Percentiles rank a stretch among this genome's conserved stretches.
Conservation (phyloP, 106 monocot species). For the Dioscorea zingiberensis region DNA sequence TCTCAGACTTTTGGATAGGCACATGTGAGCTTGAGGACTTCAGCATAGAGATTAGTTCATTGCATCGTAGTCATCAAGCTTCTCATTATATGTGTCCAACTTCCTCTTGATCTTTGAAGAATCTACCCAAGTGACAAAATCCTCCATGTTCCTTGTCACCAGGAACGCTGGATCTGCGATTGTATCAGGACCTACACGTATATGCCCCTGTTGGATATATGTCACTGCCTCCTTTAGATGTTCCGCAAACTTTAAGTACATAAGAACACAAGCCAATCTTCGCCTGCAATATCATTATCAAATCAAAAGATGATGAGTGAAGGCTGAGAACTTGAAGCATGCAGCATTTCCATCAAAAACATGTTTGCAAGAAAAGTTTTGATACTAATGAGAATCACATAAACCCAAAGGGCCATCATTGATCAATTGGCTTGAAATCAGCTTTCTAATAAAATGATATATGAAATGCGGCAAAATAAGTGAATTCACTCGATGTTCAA, state of each 20-base stretch:
- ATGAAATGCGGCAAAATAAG: too few relatives aligned
- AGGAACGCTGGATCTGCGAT: constrained; percentile 77
- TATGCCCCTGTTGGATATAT: constrained; percentile 85
- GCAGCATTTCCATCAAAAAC: too few relatives aligned
- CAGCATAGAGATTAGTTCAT: constrained; percentile 27
- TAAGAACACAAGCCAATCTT: constrained; percentile 50
- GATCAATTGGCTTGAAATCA: too few relatives aligned
- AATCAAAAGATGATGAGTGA: not conserved
- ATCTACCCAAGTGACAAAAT: constrained; percentile 91
- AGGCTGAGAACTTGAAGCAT: too few relatives aligned
- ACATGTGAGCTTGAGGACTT: not conserved
- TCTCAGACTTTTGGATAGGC: too few relatives aligned
- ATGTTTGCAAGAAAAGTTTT: too few relatives aligned
- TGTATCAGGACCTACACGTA: constrained; percentile 83
- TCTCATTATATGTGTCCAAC: constrained; percentile 69
- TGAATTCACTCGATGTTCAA: too few relatives aligned
- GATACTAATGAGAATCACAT: too few relatives aligned
- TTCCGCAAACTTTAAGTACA: constrained; percentile 64
- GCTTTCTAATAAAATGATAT: too few relatives aligned
- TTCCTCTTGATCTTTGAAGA: constrained; percentile 95
- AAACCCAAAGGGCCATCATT: too few relatives aligned
- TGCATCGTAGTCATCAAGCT: constrained; percentile 69
- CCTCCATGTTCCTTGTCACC: constrained; percentile 84
- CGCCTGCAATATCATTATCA: constrained; percentile 29
- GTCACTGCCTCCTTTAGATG: constrained; percentile 80